Conservation (phyloP, 2,329 filamentous ascomycete genomes). For the Lecanicillium sp. region DNA sequence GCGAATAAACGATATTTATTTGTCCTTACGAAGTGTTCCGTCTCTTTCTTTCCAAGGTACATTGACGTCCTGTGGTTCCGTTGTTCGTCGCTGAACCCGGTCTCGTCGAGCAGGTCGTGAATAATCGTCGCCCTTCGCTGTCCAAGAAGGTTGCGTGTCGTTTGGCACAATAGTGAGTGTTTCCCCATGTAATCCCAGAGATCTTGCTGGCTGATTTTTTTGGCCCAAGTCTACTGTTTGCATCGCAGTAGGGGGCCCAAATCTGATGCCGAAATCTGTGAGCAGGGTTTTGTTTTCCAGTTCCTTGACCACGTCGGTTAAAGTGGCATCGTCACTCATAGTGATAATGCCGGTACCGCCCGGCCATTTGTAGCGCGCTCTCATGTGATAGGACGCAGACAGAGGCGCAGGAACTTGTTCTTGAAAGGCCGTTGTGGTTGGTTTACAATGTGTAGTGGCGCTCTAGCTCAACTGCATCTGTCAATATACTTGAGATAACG, state of each 20-base stretch:
- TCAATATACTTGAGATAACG: too few species aligned
- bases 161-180: constrained; percentile 44
- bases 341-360: constrained; percentile 65
- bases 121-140: neutral
- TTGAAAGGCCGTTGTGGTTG: too few species aligned
- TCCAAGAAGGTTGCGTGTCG: constrained; percentile 24
- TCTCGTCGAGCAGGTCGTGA: neutral
- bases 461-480: too few species aligned
- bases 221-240: constrained; percentile 59
- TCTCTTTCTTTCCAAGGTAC: constrained; percentile 44
- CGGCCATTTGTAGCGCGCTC: constrained; percentile 69
- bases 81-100: constrained; percentile 11
- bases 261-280: constrained; percentile 67
- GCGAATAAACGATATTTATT: constrained; percentile 11
- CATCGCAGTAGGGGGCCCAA: constrained; percentile 66
- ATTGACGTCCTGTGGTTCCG: constrained; percentile 24
- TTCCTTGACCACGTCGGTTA: constrained; percentile 53
- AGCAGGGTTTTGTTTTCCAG: constrained; percentile 62
- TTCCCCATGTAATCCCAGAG: constrained; percentile 43
- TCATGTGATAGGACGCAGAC: constrained; percentile 45
- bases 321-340: constrained; percentile 61
- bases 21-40: constrained; percentile 42
- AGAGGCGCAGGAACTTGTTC: too few species aligned
- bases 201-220: constrained; percentile 40
- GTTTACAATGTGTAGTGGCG: too few species aligned